Conservation (phyloP, 2,329 filamentous ascomycete genomes). For the Xylaria sp. region DNA sequence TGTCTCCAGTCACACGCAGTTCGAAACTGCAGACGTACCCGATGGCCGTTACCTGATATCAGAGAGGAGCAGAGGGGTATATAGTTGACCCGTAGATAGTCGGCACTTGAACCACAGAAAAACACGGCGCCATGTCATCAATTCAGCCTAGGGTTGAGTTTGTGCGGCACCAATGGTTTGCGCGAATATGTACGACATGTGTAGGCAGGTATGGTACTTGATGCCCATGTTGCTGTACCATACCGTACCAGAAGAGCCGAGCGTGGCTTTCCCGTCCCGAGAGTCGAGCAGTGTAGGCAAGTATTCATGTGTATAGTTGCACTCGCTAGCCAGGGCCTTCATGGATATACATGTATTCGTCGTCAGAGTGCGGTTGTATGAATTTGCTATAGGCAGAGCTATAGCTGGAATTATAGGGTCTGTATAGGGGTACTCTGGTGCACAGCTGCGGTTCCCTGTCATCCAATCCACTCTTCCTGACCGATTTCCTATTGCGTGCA, state of each 20-base stretch:
- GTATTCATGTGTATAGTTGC: slow-evolving; percentile 20
- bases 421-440: slow-evolving; percentile 16
- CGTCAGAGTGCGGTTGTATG: slow-evolving; percentile 18
- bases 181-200: slow-evolving; percentile 46
- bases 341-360: slow-evolving; percentile 26
- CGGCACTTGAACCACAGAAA: slow-evolving; percentile 20
- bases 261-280: slow-evolving; percentile 21
- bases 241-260: slow-evolving; percentile 17
- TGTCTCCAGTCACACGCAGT: slow-evolving; percentile 22
- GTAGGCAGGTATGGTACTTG: slow-evolving; percentile 30
- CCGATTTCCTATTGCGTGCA: slow-evolving; percentile 40
- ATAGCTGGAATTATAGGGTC: no score
- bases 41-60: slow-evolving; percentile 13
- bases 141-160: slow-evolving; percentile 38
- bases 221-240: slow-evolving; percentile 24
- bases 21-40: slow-evolving; percentile 31
- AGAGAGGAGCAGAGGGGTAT: slow-evolving; percentile 8
- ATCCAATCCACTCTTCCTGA: slow-evolving; percentile 42
- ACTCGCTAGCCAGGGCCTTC: slow-evolving; percentile 31
- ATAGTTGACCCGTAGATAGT: slow-evolving; percentile 11
- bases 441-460: slow-evolving; percentile 35
- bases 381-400: slow-evolving; percentile 7
- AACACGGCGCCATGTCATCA: slow-evolving; percentile 38
- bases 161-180: slow-evolving; percentile 40
- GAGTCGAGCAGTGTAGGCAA: slow-evolving; percentile 13